Conservation (phyloP, 495 filamentous ascomycete species). For the Xylaria scruposa region DNA sequence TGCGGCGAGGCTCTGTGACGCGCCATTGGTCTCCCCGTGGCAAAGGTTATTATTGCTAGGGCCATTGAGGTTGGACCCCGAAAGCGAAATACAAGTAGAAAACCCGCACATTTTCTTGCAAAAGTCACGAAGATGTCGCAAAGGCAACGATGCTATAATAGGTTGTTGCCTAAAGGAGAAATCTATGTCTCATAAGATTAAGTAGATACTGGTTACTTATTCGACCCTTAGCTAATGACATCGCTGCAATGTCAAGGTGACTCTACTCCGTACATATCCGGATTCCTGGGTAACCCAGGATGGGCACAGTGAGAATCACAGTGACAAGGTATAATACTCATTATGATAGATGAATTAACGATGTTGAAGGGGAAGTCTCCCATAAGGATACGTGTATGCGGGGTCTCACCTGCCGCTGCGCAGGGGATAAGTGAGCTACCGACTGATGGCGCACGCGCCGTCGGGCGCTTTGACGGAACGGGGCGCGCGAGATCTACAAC, state of each 20-base stretch:
- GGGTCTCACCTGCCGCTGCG: no score
- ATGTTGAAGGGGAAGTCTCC: no score
- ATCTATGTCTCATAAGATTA: background rate
- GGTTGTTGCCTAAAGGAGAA: background rate
- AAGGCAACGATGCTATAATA: background rate
- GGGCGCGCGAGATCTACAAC: no score
- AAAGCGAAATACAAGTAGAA: constrained; percentile 5
- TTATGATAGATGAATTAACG: no score
- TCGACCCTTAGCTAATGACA: background rate
- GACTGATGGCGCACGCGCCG: no score
- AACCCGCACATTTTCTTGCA: background rate
- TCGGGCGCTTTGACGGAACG: no score
- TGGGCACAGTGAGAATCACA: background rate
- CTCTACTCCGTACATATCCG: background rate
- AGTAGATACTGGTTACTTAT: background rate
- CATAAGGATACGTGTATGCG: no score
- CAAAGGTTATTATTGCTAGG: background rate
- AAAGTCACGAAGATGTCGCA: background rate
- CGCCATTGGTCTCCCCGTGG: background rate
- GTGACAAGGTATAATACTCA: no score
- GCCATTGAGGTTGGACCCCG: background rate
- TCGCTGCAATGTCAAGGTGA: background rate
- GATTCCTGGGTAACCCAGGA: background rate
- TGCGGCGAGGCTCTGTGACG: background rate
- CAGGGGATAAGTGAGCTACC: no score